phyloP scores from a whole-genome alignment of 352 stramenopile species.

The Detonula confervacea region DNA sequence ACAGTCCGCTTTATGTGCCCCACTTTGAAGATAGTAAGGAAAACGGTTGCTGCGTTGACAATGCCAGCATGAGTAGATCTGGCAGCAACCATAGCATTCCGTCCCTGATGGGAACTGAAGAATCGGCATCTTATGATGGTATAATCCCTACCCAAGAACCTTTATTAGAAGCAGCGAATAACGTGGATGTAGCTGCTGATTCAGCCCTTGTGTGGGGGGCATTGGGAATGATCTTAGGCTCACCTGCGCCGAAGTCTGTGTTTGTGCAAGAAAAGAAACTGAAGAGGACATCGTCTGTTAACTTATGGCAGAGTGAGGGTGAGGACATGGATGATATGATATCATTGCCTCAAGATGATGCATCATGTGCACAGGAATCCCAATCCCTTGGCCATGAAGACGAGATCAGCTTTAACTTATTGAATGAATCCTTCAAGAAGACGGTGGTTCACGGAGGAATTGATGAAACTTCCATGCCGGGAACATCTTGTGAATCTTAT shows the following conservation, averaged over 20 bases:
- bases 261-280: background rate
- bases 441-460: too few relatives aligned
- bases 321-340: constrained; percentile 10
- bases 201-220: constrained; percentile 1
- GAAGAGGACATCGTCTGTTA: constrained; percentile 13
- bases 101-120: constrained; percentile 8
- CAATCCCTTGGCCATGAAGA: too few relatives aligned
- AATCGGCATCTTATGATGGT: background rate
- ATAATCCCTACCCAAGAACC: background rate
- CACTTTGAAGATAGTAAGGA: too few relatives aligned
- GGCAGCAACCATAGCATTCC: constrained; percentile 10
- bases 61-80: background rate
- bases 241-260: constrained; percentile 18
- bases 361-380: constrained; percentile 2
- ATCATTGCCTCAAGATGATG: constrained; percentile 15
- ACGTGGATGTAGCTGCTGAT: constrained; percentile 9
- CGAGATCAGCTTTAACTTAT: too few relatives aligned
- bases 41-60: too few relatives aligned
- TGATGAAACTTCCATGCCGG: too few relatives aligned
- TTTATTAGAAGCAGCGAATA: constrained; percentile 1
- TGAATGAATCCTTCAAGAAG: too few relatives aligned
- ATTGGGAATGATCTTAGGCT: constrained; percentile 10
- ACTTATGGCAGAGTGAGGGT: constrained; percentile 21
- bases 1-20: too few relatives aligned
- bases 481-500: too few relatives aligned